Base-by-base conservation (phyloP, 495 filamentous ascomycete genomes). In the Neurospora sp. region DNA sequence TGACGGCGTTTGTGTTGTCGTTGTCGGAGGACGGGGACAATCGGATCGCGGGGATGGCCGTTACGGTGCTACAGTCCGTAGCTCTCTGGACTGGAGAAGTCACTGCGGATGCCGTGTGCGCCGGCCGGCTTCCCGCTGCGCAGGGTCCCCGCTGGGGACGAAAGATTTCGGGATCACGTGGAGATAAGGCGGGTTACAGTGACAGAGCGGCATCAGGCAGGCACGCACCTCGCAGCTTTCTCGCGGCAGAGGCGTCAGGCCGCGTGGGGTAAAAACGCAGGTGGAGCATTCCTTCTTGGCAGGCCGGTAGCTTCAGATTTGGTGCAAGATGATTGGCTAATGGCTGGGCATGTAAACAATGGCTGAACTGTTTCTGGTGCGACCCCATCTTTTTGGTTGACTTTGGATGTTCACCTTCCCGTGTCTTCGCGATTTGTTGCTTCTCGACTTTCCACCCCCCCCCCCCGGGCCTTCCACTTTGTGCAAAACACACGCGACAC, bases 141-240 rank as follows among this genome's bases (percentile, higher is more conserved):
- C 45, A 45, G 40, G 40, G 53, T 65, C 27, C 53, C 27, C 53
- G 53, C 53, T 65, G 27, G 53, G 48, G 48, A 31, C 27, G 27
- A 40, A 73, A 73, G 68, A 74, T 75, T 75, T 73, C 7, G 6
- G 38, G 69, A n/a, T 80, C 79, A 80, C 79, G 79, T 80, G 79
- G 38, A 70, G 77, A 78, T 79, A 75, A 76, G 69, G 20, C 3
- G 12, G 35, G 73, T 27, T 31, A 35, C 14, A 61, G 68, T 53
- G 38, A n/a, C 42, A 68, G 61, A 44, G 17, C 42, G 42, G 40
- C 40, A 39, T 37, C 8, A 5, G 40, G 38, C 37, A n/a, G 38
- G 42, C 69, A 7, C 44, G 14, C 45, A 27, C 8, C 3, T 45
- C 17, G 4, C 17, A n/a, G 45, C 45, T 53, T 61, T 16, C 53